A percentile compares a stretch with the other conserved stretches of the same genome.
These are phyloP conservation scores for Bassia scoparia DNA, from an alignment of 148 eudicot genomes.

Conservation along the genomic window DNA sequence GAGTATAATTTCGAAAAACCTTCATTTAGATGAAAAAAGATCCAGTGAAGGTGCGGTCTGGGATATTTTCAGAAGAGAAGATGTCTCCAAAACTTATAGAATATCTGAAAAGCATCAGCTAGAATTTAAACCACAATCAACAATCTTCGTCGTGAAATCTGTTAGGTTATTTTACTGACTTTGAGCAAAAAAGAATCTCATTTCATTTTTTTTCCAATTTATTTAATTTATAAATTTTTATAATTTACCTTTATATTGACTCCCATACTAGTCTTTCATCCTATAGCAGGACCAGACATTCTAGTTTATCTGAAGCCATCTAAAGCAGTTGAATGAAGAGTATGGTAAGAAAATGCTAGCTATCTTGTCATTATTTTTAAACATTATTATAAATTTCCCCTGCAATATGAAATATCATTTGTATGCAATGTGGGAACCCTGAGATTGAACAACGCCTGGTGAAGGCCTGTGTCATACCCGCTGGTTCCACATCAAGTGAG, in stretches of 20 bases:
- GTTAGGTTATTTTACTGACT: slow-evolving; percentile 35
- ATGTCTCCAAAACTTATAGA: slow-evolving; percentile 63
- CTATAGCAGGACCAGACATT: slow-evolving; percentile 81
- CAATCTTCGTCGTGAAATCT: slow-evolving; percentile 48
- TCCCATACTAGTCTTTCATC: slow-evolving; percentile 51
- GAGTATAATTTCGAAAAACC: neutral
- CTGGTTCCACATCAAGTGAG: slow-evolving; percentile 97
- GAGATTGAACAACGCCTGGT: slow-evolving; percentile 90
- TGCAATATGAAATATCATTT: neutral
- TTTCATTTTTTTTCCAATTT: too few species aligned
- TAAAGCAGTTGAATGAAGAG: slow-evolving; percentile 72
- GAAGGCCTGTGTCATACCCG: slow-evolving; percentile 84
- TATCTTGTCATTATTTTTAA: neutral
- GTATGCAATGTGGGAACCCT: slow-evolving; percentile 66
- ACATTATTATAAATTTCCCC: neutral
- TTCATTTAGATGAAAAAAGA: slow-evolving; percentile 20
- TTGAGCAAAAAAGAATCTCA: too few species aligned
- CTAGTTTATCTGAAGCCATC: slow-evolving; percentile 73
- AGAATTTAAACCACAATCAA: slow-evolving; percentile 63
- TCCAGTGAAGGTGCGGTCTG: slow-evolving; percentile 64
- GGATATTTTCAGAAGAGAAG: slow-evolving; percentile 85
- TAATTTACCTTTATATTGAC: too few species aligned
- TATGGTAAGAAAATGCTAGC: slow-evolving; percentile 37
- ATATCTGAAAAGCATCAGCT: slow-evolving; percentile 51
- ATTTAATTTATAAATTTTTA: too few species aligned